These are phyloP conservation scores for Ramularia collo-cygni DNA, from an alignment of 2,329 filamentous ascomycete species.

Conservation along the genomic window DNA sequence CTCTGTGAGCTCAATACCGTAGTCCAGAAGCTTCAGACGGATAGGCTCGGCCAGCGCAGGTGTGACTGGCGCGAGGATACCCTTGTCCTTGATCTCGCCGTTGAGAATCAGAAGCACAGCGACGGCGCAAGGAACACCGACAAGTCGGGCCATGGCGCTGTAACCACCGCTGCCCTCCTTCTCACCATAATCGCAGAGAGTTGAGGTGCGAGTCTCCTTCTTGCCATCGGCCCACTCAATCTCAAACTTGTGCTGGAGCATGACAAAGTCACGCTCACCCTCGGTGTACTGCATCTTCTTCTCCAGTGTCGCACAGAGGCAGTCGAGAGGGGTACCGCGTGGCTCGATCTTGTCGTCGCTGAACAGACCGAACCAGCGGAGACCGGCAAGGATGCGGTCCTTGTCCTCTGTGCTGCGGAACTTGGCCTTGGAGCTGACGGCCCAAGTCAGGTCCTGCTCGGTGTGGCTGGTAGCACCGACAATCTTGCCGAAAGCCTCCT, in stretches of 20 bases:
- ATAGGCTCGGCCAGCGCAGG: constrained; percentile 64
- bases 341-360: constrained; percentile 63
- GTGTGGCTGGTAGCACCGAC: constrained; percentile 60
- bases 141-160: constrained; percentile 75
- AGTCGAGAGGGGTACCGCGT: constrained; percentile 75
- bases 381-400: constrained; percentile 61
- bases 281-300: constrained; percentile 84
- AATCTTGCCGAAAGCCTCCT: constrained; percentile 73
- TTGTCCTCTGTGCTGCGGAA: constrained; percentile 65
- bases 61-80: constrained; percentile 68
- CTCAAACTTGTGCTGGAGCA: constrained; percentile 74
- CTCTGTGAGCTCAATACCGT: constrained; percentile 66
- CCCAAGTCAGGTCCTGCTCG: constrained; percentile 58
- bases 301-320: constrained; percentile 82
- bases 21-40: constrained; percentile 71
- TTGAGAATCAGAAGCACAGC: constrained; percentile 50
- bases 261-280: constrained; percentile 76
- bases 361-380: constrained; percentile 66
- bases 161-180: constrained; percentile 58
- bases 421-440: constrained; percentile 67
- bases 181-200: constrained; percentile 75
- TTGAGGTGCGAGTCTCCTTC: constrained; percentile 71
- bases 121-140: constrained; percentile 67
- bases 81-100: constrained; percentile 32
- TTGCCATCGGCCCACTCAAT: constrained; percentile 76